These are phyloP conservation scores for Lentinula aciculospora DNA, from an alignment of 768 basidiomycete species.

Conservation along the genomic window DNA sequence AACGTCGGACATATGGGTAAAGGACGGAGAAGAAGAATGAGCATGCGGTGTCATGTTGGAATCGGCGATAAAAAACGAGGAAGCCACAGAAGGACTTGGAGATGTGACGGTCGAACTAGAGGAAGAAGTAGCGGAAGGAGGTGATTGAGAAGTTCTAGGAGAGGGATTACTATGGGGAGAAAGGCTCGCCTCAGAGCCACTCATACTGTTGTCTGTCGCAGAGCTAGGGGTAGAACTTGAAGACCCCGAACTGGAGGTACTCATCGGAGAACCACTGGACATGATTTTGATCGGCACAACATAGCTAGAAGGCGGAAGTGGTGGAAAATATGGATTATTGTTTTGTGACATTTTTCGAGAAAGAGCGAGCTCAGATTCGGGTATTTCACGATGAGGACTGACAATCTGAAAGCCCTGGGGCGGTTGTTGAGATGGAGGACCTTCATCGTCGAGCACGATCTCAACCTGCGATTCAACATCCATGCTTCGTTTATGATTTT, in stretches of 20 bases:
- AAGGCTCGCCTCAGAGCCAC: not conserved
- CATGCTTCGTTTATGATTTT: not conserved
- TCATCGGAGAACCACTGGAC: constrained; percentile 1
- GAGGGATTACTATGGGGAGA: not conserved
- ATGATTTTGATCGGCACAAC: not conserved
- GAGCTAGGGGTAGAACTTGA: constrained; percentile 9
- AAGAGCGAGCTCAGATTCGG: not conserved
- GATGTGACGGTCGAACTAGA: not conserved
- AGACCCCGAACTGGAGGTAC: not conserved
- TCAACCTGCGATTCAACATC: not conserved
- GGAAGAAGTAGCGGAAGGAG: constrained; percentile 7
- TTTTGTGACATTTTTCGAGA: not conserved
- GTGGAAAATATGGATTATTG: constrained; percentile 9
- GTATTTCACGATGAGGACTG: not conserved
- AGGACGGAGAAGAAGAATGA: too few relatives aligned
- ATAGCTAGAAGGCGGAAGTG: not conserved
- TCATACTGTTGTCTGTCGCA: not conserved
- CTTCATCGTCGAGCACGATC: not conserved
- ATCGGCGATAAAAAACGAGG: too few relatives aligned
- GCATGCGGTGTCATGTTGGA: too few relatives aligned
- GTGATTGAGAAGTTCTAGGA: not conserved
- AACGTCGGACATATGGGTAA: too few relatives aligned
- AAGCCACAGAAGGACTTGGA: too few relatives aligned
- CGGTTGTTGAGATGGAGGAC: not conserved
- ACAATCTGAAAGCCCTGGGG: constrained; percentile 1